Percentiles rank a stretch among this genome's conserved stretches.
phyloP scores from a whole-genome alignment of 2,329 filamentous ascomycete species.

The Rhinocladiella mackenziei region DNA sequence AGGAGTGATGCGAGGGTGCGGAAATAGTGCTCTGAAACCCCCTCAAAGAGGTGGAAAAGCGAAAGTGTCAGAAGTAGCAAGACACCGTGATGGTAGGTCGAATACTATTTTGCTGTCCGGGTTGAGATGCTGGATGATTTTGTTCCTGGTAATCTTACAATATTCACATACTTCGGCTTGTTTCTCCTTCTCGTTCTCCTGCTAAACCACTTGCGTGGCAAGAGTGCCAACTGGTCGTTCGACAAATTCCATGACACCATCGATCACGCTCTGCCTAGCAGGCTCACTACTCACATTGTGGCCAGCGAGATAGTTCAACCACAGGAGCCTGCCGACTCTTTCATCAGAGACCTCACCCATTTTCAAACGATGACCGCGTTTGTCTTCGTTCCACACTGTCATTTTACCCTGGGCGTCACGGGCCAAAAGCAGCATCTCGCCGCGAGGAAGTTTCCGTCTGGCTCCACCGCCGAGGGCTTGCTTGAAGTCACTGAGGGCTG shows the following conservation, averaged over 20 bases:
- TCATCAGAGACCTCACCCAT: constrained; percentile 75
- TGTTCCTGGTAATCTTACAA: not conserved
- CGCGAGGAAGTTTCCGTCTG: constrained; percentile 67
- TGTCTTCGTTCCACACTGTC: constrained; percentile 61
- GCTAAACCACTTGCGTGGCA: constrained; percentile 65
- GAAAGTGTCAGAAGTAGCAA: no score
- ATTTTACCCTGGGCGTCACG: constrained; percentile 64
- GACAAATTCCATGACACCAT: constrained; percentile 83
- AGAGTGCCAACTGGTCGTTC: constrained; percentile 84
- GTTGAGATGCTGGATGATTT: not conserved
- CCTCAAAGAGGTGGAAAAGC: no score
- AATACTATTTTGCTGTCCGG: not conserved
- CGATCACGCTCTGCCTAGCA: constrained; percentile 74
- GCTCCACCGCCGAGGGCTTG: constrained; percentile 71
- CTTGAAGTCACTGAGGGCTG: constrained; percentile 73
- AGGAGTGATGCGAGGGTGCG: no score
- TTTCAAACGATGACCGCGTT: constrained; percentile 47
- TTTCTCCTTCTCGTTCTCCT: not conserved
- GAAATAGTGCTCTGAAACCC: no score
- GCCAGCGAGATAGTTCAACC: constrained; percentile 86
- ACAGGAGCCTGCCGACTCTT: constrained; percentile 73
- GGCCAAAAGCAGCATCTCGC: constrained; percentile 68
- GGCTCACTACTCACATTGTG: constrained; percentile 80
- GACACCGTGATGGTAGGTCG: no score
- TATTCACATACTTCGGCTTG: not conserved